Base-by-base conservation (phyloP, 202 grass and related monocot species). In the Zizania palustris region DNA sequence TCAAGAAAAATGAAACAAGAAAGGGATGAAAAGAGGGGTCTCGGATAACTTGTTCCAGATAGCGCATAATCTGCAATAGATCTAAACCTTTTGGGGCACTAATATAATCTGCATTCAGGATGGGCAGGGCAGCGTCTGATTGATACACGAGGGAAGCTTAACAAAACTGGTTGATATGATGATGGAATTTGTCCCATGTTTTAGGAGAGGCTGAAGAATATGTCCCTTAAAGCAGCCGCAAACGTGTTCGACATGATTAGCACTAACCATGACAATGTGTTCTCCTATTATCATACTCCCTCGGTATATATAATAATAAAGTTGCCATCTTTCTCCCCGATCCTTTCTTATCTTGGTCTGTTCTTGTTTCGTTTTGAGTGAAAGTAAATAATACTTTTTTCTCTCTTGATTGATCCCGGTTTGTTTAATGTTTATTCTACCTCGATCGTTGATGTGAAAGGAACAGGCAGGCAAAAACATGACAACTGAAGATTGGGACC, bases 171-270 rank as follows among this genome's bases (percentile, higher is more conserved):
- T 5, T 28, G 80, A 69, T 20, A 76, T 75, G 80, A 75, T 28
- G 28, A 2, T 28, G n/a, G 11, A 63, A 12, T 44, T 3, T 79
- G 69, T 79, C 80, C 80, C 46, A 55, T 55, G 35, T 68, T 71
- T 69, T 59, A 75, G 86, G 81, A 75, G 81, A 84, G 16, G 35
- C 71, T 58, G 49, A 51, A 71, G 71, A 84, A 38, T 38, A 60
- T 88, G 86, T 88, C 73, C 86, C 76, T 80, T 84, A 88, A 88
- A 88, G 86, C 86, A 80, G 81, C 65, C 75, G 60, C 81, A 64
- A 65, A 65, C 81, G 60, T 71, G 69, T 65, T 79, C 65, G 65
- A 66, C 71, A 44, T 72, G 11, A 56, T 76, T 58, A 75, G 56
- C 70, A 37, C 70, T 74, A 80, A n/a, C 67, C 16, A 74, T 38